A percentile compares a stretch with the other conserved stretches of the same genome.
Conservation (phyloP, 768 basidiomycete genomes). For the Crepidotus variabilis region DNA sequence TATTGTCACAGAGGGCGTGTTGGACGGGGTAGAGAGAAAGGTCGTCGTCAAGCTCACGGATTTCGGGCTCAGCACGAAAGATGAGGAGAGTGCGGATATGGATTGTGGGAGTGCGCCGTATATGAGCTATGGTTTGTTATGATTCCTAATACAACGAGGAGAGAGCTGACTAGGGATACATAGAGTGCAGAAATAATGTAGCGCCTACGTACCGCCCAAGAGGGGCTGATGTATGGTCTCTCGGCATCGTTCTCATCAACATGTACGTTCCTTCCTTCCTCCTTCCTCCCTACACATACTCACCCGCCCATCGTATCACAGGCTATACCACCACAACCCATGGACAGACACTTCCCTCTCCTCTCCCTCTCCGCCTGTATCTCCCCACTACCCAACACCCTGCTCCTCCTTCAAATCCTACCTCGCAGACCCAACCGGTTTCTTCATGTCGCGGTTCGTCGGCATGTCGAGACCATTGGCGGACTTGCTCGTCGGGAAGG, state of each 20-base stretch:
- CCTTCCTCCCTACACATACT: slow-evolving; percentile 7
- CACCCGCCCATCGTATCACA: slow-evolving; percentile 22
- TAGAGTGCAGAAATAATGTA: slow-evolving; percentile 97
- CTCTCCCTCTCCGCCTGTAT: too few relatives aligned
- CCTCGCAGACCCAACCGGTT: slow-evolving; percentile 72
- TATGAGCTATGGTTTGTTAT: slow-evolving; percentile 87
- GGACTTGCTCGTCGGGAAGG: slow-evolving; percentile 76
- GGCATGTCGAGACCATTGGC: slow-evolving; percentile 83
- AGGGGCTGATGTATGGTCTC: slow-evolving; percentile 97
- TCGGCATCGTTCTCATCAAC: slow-evolving; percentile 98
- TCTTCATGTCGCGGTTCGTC: slow-evolving; percentile 89
- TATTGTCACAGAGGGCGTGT: slow-evolving; percentile 83
- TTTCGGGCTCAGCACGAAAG: slow-evolving; percentile 92
- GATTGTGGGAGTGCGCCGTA: slow-evolving; percentile 99
- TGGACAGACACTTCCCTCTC: slow-evolving; percentile 93
- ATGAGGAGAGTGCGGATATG: slow-evolving; percentile 88
- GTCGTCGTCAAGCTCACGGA: slow-evolving; percentile 96
- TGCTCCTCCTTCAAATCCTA: slow-evolving; percentile 82
- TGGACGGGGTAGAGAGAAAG: slow-evolving; percentile 57
- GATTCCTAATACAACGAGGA: background rate
- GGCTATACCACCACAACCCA: slow-evolving; percentile 97
- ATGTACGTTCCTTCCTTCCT: slow-evolving; percentile 52
- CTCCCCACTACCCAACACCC: background rate
- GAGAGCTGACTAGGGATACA: slow-evolving; percentile 6
- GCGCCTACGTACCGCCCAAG: slow-evolving; percentile 92